phyloP scores from a whole-genome alignment of 2,329 filamentous ascomycete species.

The Trichoderma polysporum region DNA sequence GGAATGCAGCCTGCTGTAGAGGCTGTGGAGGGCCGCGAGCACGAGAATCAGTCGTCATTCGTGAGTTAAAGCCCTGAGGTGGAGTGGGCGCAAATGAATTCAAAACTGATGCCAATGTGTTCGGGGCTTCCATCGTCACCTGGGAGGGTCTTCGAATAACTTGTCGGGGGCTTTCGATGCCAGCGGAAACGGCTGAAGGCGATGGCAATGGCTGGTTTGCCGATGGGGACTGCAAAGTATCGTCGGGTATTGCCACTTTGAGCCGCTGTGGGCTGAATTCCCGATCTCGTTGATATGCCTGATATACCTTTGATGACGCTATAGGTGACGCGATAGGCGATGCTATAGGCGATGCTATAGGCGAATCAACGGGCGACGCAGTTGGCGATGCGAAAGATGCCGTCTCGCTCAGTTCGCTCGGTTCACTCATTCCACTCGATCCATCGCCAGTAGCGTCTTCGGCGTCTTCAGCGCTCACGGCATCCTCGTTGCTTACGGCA shows the following conservation, averaged over 20 bases:
- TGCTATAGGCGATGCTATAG: not conserved
- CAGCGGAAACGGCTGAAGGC: conserved; percentile 3
- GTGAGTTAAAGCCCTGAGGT: conserved; percentile 31
- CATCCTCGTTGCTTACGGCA: not conserved
- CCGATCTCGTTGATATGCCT: not conserved
- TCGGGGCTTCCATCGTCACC: not conserved
- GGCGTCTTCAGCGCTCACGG: not conserved
- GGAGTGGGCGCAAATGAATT: conserved; percentile 26
- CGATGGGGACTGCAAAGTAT: not conserved
- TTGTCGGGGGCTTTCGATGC: conserved; percentile 13
- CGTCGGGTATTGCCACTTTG: not conserved
- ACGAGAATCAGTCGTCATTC: conserved; percentile 27
- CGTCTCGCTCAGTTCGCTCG: not conserved
- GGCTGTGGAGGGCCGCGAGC: conserved; percentile 27
- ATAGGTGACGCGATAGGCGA: not conserved
- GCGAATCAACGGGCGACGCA: not conserved
- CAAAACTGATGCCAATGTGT: not conserved
- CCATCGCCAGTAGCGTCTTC: not conserved
- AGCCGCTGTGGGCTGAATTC: not conserved
- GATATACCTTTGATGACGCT: not conserved
- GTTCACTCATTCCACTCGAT: not conserved
- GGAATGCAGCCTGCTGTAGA: conserved; percentile 26
- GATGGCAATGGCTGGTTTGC: not conserved
- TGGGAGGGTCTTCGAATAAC: conserved; percentile 8
- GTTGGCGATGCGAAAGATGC: not conserved